phyloP scores from a whole-genome alignment of 331 rosid genomes.

The Arachis monticola region DNA sequence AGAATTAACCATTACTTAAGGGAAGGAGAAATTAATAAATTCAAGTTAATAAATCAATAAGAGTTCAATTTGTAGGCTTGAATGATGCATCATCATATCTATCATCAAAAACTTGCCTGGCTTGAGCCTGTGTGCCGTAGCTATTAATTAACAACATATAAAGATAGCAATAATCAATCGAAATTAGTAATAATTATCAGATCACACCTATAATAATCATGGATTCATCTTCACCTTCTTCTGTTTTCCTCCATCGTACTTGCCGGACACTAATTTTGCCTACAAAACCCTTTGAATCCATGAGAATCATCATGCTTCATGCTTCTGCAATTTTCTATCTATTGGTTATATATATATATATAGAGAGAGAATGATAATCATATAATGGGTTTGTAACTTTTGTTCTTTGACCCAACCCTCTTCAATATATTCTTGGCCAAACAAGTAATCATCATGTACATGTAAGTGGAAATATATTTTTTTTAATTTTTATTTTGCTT shows the following conservation, averaged over 20 bases:
- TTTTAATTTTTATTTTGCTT: constrained; percentile 16
- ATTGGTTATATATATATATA: constrained; percentile 3
- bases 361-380: constrained; percentile 20
- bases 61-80: constrained; percentile 18
- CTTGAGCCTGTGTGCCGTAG: constrained; percentile 61
- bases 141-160: background rate
- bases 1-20: no score
- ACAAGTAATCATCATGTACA: constrained; percentile 45
- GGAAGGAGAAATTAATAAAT: no score
- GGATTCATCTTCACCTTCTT: no score
- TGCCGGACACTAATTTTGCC: background rate
- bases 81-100: no score
- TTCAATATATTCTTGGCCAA: constrained; percentile 42
- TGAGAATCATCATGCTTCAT: background rate
- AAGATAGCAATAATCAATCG: constrained; percentile 6
- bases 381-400: constrained; percentile 42
- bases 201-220: background rate
- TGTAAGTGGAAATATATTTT: constrained; percentile 40
- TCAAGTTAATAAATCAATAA: no score
- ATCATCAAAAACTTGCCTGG: constrained; percentile 54
- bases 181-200: no score
- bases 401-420: constrained; percentile 44
- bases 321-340: background rate
- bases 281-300: background rate
- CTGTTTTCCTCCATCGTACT: background rate